phyloP scores from a whole-genome alignment of 2,329 filamentous ascomycete species.

The Scleromitrula shiraiana region DNA sequence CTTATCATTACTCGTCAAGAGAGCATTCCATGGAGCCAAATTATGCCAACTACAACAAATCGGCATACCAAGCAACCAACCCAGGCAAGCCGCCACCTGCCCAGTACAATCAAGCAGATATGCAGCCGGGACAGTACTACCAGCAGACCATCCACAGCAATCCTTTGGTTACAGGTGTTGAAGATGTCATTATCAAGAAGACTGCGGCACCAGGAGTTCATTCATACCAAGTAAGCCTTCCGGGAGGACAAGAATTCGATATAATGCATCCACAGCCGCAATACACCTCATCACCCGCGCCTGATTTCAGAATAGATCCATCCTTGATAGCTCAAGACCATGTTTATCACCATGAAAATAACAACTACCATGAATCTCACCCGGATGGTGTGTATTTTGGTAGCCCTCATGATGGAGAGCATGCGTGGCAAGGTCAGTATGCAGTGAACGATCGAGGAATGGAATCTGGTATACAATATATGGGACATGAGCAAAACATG shows the following conservation, averaged over 20 bases:
- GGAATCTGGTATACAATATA: slow-evolving; percentile 19
- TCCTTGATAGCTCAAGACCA: slow-evolving; percentile 21
- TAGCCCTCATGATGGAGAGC: slow-evolving; percentile 17
- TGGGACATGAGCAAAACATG: slow-evolving; percentile 19
- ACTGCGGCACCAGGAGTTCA: slow-evolving; percentile 28
- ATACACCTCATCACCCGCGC: slow-evolving; percentile 3
- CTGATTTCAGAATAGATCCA: slow-evolving; percentile 25
- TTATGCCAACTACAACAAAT: slow-evolving; percentile 32
- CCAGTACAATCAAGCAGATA: slow-evolving; percentile 36
- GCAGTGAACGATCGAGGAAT: slow-evolving; percentile 12
- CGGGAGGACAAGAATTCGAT: slow-evolving; percentile 29
- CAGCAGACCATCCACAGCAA: slow-evolving; percentile 30
- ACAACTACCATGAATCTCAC: slow-evolving; percentile 12
- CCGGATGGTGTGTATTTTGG: slow-evolving; percentile 20
- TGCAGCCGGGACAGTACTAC: slow-evolving; percentile 41
- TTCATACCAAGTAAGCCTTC: slow-evolving; percentile 31
- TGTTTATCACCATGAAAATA: slow-evolving; percentile 13
- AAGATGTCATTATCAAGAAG: slow-evolving; percentile 38
- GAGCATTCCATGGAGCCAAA: slow-evolving; percentile 24
- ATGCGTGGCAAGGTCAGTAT: slow-evolving; percentile 16
- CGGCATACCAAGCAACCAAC: slow-evolving; percentile 44
- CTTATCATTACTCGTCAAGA: slow-evolving; percentile 26
- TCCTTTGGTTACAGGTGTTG: slow-evolving; percentile 20
- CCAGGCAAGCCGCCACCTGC: slow-evolving; percentile 40
- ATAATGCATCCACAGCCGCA: slow-evolving; percentile 18